Evolutionary conservation across 177 flowering plant species (phyloP).

Genomic region (Vitis hybrid): DNA sequence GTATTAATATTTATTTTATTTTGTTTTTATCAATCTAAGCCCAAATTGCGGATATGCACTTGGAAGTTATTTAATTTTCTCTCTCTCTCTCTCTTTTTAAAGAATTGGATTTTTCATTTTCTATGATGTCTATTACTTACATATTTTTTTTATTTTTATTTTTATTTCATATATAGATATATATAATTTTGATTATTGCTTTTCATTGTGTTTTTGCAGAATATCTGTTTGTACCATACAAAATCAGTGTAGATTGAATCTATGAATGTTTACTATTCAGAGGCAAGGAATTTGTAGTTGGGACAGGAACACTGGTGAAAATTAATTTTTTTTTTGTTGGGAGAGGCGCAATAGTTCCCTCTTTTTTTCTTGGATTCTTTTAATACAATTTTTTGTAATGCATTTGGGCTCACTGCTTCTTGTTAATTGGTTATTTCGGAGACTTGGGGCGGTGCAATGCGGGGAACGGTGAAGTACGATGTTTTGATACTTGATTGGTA

Average conservation of each 20-base stretch:
- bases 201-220: too few relatives aligned
- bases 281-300: neutral
- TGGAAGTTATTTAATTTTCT: too few relatives aligned
- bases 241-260: constrained; percentile 4
- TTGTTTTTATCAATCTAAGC: too few relatives aligned
- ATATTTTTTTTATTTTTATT: too few relatives aligned
- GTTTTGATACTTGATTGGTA: constrained; percentile 43
- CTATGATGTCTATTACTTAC: too few relatives aligned
- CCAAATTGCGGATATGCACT: too few relatives aligned
- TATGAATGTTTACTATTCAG: neutral
- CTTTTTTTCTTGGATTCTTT: neutral
- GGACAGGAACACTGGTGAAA: neutral
- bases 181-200: too few relatives aligned
- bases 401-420: neutral
- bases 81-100: too few relatives aligned
- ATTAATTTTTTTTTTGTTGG: neutral
- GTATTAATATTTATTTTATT: too few relatives aligned
- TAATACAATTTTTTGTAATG: neutral
- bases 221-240: neutral
- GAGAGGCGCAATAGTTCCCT: neutral
- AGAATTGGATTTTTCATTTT: too few relatives aligned
- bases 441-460: neutral
- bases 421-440: constrained; percentile 1
- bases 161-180: too few relatives aligned
- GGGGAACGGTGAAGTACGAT: constrained; percentile 43